Base-by-base conservation (phyloP, 441 rosid genomes). In the Dalechampia spathulata region DNA sequence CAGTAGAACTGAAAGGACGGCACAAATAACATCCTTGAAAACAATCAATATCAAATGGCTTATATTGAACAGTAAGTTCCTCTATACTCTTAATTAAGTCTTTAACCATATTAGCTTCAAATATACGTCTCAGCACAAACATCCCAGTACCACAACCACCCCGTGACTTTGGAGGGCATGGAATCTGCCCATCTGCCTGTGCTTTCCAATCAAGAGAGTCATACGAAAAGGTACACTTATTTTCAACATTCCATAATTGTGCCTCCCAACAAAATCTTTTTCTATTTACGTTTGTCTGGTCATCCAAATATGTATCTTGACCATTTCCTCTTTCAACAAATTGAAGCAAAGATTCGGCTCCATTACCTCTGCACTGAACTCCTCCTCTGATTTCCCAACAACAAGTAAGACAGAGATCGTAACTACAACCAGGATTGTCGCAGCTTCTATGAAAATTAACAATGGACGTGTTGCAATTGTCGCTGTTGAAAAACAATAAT, bases 341-440 rank as follows among this genome's bases (percentile, higher is more conserved):
- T 39, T 67, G 75, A 30, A 8, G 56, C 15, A 47, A 55, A 36
- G 45, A 46, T 49, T 42, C 55, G 16, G 63, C 72, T 49, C 72
- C 69, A 45, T 25, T 34, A n/a, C 83, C 79, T 25, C 79, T 80
- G 71, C 58, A 80, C 58, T 72, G 63, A 44, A 56, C 52, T 44
- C 94, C 96, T 34, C 72, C 44, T 36, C 94, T 83, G 34, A 90
- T 67, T 71, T 90, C 97, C 20, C 55, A 55, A 76, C 87, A 83
- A 54, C 97, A 90, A 30, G 49, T 64, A 58, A 85, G 78, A 72
- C 97, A 90, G 17, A 90, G 86, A 69, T 90, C 96, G 55, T 66
- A 77, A 12, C 52, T 20, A 74, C 97, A 90, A 20, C 56, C 71
- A 25, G 73, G 64, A 62, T 75, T 60, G 38, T 59, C 60, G 70